phyloP scores from a whole-genome alignment of 495 filamentous ascomycete genomes.

The Beverwykella pulmonaria region DNA sequence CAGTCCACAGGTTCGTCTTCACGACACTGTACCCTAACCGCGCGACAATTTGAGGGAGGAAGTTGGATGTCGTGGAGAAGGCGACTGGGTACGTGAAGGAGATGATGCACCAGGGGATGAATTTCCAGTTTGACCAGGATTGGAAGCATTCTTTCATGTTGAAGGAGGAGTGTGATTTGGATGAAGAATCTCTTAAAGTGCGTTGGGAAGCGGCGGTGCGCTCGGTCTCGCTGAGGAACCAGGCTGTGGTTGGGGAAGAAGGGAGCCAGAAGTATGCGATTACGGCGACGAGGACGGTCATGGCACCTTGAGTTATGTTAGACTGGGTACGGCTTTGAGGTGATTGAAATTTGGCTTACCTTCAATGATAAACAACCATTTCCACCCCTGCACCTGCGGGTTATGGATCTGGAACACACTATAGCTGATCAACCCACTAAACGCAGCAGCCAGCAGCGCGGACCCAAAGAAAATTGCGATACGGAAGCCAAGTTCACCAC shows the following conservation, averaged over 20 bases:
- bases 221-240: conserved; percentile 42
- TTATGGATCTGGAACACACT: conserved; percentile 40
- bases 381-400: conserved; percentile 32
- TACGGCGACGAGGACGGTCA: conserved; percentile 37
- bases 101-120: conserved; percentile 19
- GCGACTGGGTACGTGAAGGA: conserved; percentile 20
- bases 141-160: conserved; percentile 21
- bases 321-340: no score
- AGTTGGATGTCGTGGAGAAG: conserved; percentile 20
- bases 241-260: conserved; percentile 30
- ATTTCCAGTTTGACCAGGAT: conserved; percentile 11
- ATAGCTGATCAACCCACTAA: conserved; percentile 41
- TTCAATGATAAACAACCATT: conserved; percentile 35
- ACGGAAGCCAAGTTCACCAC: conserved; percentile 41
- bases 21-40: conserved; percentile 24
- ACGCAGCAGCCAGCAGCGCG: conserved; percentile 33
- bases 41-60: conserved; percentile 32
- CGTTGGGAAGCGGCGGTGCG: conserved; percentile 29
- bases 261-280: conserved; percentile 39
- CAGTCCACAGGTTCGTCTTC: conserved; percentile 35
- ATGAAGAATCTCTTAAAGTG: conserved; percentile 18
- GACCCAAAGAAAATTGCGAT: conserved; percentile 40
- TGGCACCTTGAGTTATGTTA: conserved; percentile 13
- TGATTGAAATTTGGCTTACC: no score
- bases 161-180: conserved; percentile 37